Base-by-base conservation (phyloP, 345 rosid species). In the Gossypium australe region DNA sequence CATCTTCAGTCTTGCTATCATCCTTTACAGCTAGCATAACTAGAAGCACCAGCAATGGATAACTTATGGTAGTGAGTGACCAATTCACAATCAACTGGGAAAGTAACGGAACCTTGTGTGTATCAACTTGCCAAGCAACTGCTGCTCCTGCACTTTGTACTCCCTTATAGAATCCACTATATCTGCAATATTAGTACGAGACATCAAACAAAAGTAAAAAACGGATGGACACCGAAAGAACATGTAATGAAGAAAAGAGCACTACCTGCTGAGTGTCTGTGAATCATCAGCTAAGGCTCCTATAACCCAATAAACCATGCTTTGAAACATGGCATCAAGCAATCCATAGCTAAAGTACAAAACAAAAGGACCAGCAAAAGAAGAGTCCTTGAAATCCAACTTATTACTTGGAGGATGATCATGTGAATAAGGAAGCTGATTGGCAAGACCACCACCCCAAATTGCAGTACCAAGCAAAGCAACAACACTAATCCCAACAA, bases 91-190 rank as follows among this genome's bases (percentile, higher is more conserved):
- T 74, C 74, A 92, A 82, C 78, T 91, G 92, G 0, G 85, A 62
- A 41, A 90, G 81, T 70, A 85, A 77, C 12, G 97, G 75, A 38
- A 89, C 92, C 59, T 91, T 87, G 77, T 70, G 89, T 2, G 88
- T 73, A 71, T 94, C 98, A 6, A 94, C 80, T 82, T 94, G 98
- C 98, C 98, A 94, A 20, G 98, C 98, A 10, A 92, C 87, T 2
- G 97, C 98, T 16, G 90, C 97, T 51, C 98, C 97, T 34, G 97
- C 98, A 51, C 97, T 94, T 53, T 94, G 98, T 75, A 94, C 90
- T 60, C 98, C 97, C 77, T 94, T 94, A 72, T 92, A 92, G 75
- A 92, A 94, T 20, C 98, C 98, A 59, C 87, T 90, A 45, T 92
- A 92, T 65, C 98, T 89, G 85, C 75, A 65, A 62, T 9, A 63